Evolutionary conservation across 2,329 filamentous ascomycete species (phyloP).

Genomic region (Alternaria viburni): DNA sequence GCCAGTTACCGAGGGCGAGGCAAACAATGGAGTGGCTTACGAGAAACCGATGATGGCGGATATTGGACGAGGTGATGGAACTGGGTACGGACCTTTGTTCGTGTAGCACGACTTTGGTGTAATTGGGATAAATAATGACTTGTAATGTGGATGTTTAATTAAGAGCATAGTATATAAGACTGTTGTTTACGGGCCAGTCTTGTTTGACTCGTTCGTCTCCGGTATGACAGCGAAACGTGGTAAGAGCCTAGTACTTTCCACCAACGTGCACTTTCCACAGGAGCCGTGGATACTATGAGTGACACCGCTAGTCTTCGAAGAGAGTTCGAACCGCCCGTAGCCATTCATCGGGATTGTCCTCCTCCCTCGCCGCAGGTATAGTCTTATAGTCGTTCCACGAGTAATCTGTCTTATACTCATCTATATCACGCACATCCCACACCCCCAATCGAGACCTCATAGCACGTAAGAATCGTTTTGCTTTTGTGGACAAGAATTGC

Average conservation of each 20-base stretch:
- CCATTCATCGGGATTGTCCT: not conserved
- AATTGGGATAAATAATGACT: not conserved
- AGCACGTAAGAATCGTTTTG: not conserved
- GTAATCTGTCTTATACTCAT: not conserved
- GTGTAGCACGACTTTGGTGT: not conserved
- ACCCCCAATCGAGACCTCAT: not conserved
- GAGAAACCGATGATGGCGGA: constrained; percentile 5
- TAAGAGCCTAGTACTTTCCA: not conserved
- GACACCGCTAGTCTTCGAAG: not conserved
- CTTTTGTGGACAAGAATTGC: not conserved
- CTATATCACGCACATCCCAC: not conserved
- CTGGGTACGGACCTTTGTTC: constrained; percentile 7
- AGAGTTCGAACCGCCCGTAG: not conserved
- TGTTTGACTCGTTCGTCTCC: not conserved
- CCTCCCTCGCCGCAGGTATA: not conserved
- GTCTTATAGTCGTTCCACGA: rapidly evolving
- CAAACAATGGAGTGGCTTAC: not conserved
- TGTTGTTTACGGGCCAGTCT: not conserved
- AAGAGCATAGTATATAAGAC: not conserved
- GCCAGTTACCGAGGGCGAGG: constrained; percentile 1
- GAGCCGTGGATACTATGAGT: not conserved
- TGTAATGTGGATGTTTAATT: not conserved
- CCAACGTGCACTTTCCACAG: not conserved
- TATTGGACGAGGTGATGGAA: constrained; percentile 4
- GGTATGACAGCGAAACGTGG: not conserved